These are phyloP conservation scores for Phoma sp. DNA, from an alignment of 2,329 filamentous ascomycete genomes.

Conservation along the genomic window DNA sequence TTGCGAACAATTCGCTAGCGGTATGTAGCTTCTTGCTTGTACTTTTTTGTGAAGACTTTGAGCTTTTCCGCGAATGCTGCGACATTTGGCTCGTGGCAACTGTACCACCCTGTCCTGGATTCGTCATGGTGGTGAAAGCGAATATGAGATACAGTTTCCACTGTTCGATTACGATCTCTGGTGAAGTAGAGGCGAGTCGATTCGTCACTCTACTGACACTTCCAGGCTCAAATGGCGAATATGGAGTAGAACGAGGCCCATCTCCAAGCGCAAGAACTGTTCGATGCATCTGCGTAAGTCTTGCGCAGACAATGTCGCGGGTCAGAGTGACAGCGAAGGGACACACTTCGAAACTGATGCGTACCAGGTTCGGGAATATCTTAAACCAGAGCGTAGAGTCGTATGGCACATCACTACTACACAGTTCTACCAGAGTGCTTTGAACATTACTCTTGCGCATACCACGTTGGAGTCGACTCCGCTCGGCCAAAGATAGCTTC, in stretches of 20 bases:
- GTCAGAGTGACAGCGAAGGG: constrained; percentile 90
- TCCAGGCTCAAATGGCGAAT: constrained; percentile 64
- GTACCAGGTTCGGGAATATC: constrained; percentile 92
- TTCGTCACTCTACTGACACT: constrained; percentile 65
- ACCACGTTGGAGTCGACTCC: constrained; percentile 88
- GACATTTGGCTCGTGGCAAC: constrained; percentile 62
- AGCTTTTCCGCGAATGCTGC: constrained; percentile 82
- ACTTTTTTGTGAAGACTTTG: constrained; percentile 69
- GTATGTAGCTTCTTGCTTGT: constrained; percentile 86
- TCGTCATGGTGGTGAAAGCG: constrained; percentile 92
- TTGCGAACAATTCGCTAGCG: constrained; percentile 86
- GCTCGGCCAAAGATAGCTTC: constrained; percentile 86
- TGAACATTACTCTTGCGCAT: constrained; percentile 83
- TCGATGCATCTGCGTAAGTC: constrained; percentile 91
- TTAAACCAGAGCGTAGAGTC: constrained; percentile 98
- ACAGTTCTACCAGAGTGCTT: constrained; percentile 89
- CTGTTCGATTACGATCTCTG: constrained; percentile 90
- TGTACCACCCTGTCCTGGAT: constrained; percentile 67
- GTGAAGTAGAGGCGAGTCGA: constrained; percentile 68
- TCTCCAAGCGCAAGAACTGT: constrained; percentile 81
- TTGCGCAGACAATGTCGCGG: constrained; percentile 88
- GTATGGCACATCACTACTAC: constrained; percentile 92
- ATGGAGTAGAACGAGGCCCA: constrained; percentile 54
- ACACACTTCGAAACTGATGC: constrained; percentile 88
- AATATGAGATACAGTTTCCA: constrained; percentile 98